These are phyloP conservation scores for Sodiomyces alkalinus DNA, from an alignment of 2,329 filamentous ascomycete species.

Conservation along the genomic window DNA sequence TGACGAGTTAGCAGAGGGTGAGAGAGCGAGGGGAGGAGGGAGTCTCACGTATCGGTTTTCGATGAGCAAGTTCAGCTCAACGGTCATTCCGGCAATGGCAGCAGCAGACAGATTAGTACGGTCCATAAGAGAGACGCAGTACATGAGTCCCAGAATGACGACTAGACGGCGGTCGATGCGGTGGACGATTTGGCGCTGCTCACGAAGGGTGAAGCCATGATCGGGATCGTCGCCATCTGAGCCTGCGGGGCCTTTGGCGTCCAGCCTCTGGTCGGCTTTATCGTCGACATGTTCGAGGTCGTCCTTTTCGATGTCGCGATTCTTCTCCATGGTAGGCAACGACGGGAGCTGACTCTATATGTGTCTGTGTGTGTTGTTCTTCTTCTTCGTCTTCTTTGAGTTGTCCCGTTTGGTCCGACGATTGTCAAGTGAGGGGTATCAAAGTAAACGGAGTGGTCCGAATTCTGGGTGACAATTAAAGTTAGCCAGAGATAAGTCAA, in stretches of 20 bases:
- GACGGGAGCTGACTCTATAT: no score
- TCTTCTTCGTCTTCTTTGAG: no score
- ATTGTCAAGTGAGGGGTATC: no score
- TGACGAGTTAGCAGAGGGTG: conserved; percentile 1
- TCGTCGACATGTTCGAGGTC: conserved; percentile 6
- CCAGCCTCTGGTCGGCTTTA: conserved; percentile 3
- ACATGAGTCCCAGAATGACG: conserved; percentile 47
- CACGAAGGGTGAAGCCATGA: conserved; percentile 37
- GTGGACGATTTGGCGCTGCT: conserved; percentile 53
- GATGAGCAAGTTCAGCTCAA: conserved; percentile 26
- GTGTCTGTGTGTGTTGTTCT: no score
- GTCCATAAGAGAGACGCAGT: conserved; percentile 66
- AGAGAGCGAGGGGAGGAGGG: background rate
- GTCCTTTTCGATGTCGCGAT: conserved; percentile 7
- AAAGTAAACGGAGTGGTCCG: no score
- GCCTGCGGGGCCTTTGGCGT: conserved; percentile 2
- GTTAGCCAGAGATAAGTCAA: no score
- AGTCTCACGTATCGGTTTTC: conserved; percentile 28
- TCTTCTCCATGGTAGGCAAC: background rate
- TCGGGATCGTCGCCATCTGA: conserved; percentile 10
- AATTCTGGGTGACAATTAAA: no score
- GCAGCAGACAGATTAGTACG: conserved; percentile 62
- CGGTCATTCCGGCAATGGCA: conserved; percentile 49
- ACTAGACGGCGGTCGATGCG: conserved; percentile 54
- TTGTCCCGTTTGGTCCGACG: no score